phyloP scores from a whole-genome alignment of 2,329 filamentous ascomycete species.

The Xylaria sp. region DNA sequence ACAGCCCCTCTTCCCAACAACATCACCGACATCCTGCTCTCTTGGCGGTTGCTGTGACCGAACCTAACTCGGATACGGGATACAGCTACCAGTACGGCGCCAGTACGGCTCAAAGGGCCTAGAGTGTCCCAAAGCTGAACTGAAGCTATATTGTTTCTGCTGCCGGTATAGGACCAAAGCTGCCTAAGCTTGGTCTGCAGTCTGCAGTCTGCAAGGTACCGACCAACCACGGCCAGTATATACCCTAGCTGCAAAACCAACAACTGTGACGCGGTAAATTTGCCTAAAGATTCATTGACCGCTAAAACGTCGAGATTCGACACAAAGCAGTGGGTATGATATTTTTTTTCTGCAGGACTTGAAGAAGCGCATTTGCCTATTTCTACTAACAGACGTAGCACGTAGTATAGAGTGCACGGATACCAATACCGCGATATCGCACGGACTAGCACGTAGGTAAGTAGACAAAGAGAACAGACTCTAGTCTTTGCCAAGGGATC shows the following conservation, averaged over 20 bases:
- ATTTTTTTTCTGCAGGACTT: not conserved
- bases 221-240: not conserved
- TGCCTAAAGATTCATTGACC: slow-evolving; percentile 8
- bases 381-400: too few species aligned
- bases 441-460: too few species aligned
- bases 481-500: too few species aligned
- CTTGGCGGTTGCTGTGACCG: not conserved
- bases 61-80: not conserved
- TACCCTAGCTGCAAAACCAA: not conserved
- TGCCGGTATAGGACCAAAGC: not conserved
- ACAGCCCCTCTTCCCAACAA: not conserved
- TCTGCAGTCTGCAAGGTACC: slow-evolving; percentile 25
- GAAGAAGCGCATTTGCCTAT: not conserved
- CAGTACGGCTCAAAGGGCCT: not conserved
- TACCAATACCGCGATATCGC: too few species aligned
- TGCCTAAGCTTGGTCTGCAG: not conserved
- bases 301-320: not conserved
- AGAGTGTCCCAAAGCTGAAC: too few species aligned
- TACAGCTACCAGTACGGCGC: too few species aligned
- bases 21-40: too few species aligned
- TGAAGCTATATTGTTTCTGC: not conserved
- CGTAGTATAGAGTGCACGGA: too few species aligned
- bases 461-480: too few species aligned
- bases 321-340: not conserved
- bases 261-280: slow-evolving; percentile 22